Conservation (phyloP, 345 rosid genomes). For the Brassica incana region DNA sequence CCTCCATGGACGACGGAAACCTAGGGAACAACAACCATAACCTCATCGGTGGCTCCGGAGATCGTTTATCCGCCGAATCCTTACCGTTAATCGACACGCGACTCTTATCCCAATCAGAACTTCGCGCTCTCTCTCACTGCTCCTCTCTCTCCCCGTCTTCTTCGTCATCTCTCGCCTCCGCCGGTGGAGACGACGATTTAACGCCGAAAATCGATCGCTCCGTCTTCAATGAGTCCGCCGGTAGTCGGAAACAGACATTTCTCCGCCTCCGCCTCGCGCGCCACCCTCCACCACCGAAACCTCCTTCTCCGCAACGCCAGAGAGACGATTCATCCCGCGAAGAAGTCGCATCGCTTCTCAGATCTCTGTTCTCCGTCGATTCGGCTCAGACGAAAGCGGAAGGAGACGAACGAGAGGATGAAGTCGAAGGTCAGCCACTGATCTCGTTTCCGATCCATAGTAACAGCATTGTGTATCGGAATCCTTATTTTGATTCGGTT, state of each 20-base stretch:
- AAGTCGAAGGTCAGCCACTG: conserved; percentile 35
- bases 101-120: conserved; percentile 66
- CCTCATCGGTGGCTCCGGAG: conserved; percentile 5
- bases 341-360: conserved; percentile 56
- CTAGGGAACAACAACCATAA: conserved; percentile 23
- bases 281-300: conserved; percentile 32
- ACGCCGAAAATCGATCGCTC: conserved; percentile 83
- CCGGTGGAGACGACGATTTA: conserved; percentile 45
- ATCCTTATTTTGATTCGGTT: conserved; percentile 26
- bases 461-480: conserved; percentile 23
- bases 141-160: conserved; percentile 56
- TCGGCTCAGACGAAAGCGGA: conserved; percentile 29
- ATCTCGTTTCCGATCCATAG: conserved; percentile 45
- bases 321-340: conserved; percentile 41
- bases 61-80: conserved; percentile 40
- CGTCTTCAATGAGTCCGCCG: conserved; percentile 95
- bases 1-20: conserved; percentile 36
- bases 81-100: conserved; percentile 66
- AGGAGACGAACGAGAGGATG: conserved; percentile 30
- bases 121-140: conserved; percentile 58
- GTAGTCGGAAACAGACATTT: conserved; percentile 91
- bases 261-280: conserved; percentile 83
- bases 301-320: conserved; percentile 35
- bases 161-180: conserved; percentile 40
- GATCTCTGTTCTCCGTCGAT: conserved; percentile 57